Conservation (phyloP, 2,329 filamentous ascomycete species). For the Penicillium hesseltinei region DNA sequence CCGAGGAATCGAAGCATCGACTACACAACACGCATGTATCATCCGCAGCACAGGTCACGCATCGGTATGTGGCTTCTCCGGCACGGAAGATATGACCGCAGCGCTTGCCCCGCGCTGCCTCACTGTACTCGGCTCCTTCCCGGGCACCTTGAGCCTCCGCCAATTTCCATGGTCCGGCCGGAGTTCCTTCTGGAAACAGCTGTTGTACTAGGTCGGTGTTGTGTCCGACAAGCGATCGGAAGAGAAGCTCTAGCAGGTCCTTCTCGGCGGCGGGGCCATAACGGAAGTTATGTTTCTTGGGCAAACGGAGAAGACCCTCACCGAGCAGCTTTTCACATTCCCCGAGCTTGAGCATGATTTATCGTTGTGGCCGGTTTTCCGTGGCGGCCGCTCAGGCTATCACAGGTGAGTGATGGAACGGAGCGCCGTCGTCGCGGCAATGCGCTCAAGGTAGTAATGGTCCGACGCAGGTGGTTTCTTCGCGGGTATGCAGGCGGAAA, state of each 20-base stretch:
- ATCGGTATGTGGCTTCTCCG: slow-evolving; percentile 90
- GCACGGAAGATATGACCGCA: slow-evolving; percentile 97
- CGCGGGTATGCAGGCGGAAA: neutral
- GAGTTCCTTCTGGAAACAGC: slow-evolving; percentile 76
- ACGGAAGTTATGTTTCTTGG: slow-evolving; percentile 68
- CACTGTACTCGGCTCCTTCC: slow-evolving; percentile 91
- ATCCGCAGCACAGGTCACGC: slow-evolving; percentile 89
- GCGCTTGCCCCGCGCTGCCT: slow-evolving; percentile 83
- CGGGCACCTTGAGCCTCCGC: slow-evolving; percentile 86
- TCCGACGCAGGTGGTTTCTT: slow-evolving; percentile 3
- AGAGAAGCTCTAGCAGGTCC: slow-evolving; percentile 75
- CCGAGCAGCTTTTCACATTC: slow-evolving; percentile 75
- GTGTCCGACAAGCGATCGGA: slow-evolving; percentile 79
- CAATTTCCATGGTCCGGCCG: slow-evolving; percentile 68
- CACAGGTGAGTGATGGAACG: slow-evolving; percentile 12
- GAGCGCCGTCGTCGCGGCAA: slow-evolving; percentile 13
- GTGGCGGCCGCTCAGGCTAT: slow-evolving; percentile 29
- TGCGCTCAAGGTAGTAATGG: slow-evolving; percentile 7
- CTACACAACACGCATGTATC: slow-evolving; percentile 95
- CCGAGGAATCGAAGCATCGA: slow-evolving; percentile 90
- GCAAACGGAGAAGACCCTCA: slow-evolving; percentile 75
- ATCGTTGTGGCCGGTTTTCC: slow-evolving; percentile 24
- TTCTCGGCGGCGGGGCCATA: slow-evolving; percentile 70
- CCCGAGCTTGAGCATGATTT: slow-evolving; percentile 43
- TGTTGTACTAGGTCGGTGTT: slow-evolving; percentile 70